Base-by-base conservation (phyloP, 2,329 filamentous ascomycete species). In the Aspergillus japonicus region DNA sequence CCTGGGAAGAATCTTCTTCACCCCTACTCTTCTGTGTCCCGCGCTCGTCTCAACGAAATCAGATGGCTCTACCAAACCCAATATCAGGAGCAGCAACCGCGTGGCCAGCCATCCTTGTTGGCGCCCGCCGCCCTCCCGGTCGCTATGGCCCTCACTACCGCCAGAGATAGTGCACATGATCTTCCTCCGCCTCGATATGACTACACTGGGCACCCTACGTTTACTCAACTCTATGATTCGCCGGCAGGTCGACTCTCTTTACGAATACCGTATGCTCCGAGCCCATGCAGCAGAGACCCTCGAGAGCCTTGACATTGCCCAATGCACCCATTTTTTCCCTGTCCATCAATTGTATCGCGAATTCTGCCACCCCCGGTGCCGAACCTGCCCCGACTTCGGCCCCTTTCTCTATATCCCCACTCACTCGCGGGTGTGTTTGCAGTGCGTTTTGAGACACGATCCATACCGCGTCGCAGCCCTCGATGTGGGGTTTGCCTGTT, bases 361-460 rank as follows among this genome's bases (percentile, higher is more conserved):
- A 50, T 47, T 59, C 29, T 61, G 61, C 48, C 53, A 55, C 42
- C 59, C 61, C 24, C 42, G 56, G 55, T 61, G 59, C 47, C 52
- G 59, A 10, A 55, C 56, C n/a, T 61, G 61, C 29, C 3, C 11
- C 4, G 56, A 53, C 5, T 63, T 63, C 6, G 56, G 56, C 1
- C 61, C 61, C 8, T 47, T 35, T n/a, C 56, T 63, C 29, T 59
- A 61, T 54, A 42, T 62, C 16, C 53, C 61, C 4, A 61, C 59
- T 2, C 8, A 55, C 6, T 47, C 49, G 11, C 59, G 61, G 26
- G 26, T 26, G 7, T 26, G 26, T 26, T 8, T 8, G 26, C 26
- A 26, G 26, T 26, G 26, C 26, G 26, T 26, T 8, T 8, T 26
- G 26, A 26, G 26, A 26, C 26, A 26, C 8, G 8, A 8, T 8